Conservation (phyloP, 495 filamentous ascomycete genomes). For the Talaromyces stipitatus region DNA sequence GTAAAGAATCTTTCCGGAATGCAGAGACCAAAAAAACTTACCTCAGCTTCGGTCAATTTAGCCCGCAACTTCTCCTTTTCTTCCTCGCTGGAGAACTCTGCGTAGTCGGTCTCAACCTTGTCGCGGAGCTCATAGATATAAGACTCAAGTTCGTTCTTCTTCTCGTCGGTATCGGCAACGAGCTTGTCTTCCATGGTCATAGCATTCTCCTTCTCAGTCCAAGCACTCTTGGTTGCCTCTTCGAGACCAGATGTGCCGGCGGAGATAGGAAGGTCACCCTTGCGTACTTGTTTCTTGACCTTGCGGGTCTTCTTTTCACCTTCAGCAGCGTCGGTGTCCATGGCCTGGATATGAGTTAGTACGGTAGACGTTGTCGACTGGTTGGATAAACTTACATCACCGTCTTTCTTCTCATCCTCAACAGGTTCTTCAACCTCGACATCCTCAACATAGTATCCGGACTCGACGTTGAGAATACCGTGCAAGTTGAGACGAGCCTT, state of each 20-base stretch:
- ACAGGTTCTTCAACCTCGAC: constrained; percentile 95
- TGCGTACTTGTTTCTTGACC: constrained; percentile 99
- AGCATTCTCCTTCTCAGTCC: constrained; percentile 70
- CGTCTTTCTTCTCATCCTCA: constrained; percentile 55
- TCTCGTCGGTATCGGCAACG: constrained; percentile 95
- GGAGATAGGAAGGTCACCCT: constrained; percentile 88
- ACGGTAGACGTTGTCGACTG: background rate
- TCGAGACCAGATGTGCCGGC: constrained; percentile 77
- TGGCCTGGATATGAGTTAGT: constrained; percentile 52
- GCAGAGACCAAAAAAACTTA: constrained; percentile 36
- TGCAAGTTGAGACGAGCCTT: constrained; percentile 97
- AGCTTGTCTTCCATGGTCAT: constrained; percentile 99
- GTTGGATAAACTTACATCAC: constrained; percentile 55
- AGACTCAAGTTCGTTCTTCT: constrained; percentile 98
- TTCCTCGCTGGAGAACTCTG: constrained; percentile 81
- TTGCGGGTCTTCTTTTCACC: constrained; percentile 89
- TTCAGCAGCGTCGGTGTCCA: constrained; percentile 78
- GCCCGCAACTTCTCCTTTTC: constrained; percentile 80
- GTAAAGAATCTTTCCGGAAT: background rate
- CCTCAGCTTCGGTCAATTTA: constrained; percentile 78
- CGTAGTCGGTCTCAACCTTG: constrained; percentile 86
- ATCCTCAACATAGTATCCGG: constrained; percentile 96
- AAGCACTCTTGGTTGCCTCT: constrained; percentile 50
- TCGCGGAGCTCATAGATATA: constrained; percentile 94
- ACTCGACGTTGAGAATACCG: constrained; percentile 93